Evolutionary conservation across 345 rosid genomes (phyloP).

Genomic region (Murraya koenigii): DNA sequence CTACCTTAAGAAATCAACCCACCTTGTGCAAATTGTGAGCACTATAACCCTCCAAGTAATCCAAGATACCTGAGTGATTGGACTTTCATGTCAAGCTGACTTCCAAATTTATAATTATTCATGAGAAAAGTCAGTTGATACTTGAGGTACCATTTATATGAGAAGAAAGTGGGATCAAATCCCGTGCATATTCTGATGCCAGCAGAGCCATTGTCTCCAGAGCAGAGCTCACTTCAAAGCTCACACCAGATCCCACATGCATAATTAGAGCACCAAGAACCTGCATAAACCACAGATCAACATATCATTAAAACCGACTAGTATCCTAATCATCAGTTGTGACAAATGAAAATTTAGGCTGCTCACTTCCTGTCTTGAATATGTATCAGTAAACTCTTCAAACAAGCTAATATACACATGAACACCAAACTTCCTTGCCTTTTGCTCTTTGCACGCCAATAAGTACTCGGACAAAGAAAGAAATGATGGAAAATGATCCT

Average conservation of each 20-base stretch:
- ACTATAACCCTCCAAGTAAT: constrained; percentile 81
- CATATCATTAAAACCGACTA: neutral
- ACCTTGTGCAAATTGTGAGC: constrained; percentile 74
- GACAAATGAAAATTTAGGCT: neutral
- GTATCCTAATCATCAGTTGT: neutral
- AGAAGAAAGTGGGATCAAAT: constrained; percentile 68
- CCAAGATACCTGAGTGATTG: constrained; percentile 64
- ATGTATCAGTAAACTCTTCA: constrained; percentile 60
- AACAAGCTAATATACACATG: constrained; percentile 58
- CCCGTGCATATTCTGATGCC: constrained; percentile 53
- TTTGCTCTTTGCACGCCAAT: constrained; percentile 72
- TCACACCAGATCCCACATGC: constrained; percentile 82
- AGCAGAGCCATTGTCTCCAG: constrained; percentile 60
- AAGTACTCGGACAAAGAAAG: constrained; percentile 72
- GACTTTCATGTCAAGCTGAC: constrained; percentile 11
- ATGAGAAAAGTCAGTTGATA: neutral
- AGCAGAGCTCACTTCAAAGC: constrained; percentile 70
- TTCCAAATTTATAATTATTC: neutral
- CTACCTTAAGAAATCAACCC: constrained; percentile 15
- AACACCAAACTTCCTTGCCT: constrained; percentile 66
- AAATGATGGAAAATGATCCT: constrained; percentile 72
- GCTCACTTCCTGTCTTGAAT: constrained; percentile 77
- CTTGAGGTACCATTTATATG: constrained; percentile 64
- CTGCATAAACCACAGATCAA: constrained; percentile 37
- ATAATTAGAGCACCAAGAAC: constrained; percentile 74